These are phyloP conservation scores for Fusarium protoensiforme DNA, from an alignment of 2,329 filamentous ascomycete species.

Conservation along the genomic window DNA sequence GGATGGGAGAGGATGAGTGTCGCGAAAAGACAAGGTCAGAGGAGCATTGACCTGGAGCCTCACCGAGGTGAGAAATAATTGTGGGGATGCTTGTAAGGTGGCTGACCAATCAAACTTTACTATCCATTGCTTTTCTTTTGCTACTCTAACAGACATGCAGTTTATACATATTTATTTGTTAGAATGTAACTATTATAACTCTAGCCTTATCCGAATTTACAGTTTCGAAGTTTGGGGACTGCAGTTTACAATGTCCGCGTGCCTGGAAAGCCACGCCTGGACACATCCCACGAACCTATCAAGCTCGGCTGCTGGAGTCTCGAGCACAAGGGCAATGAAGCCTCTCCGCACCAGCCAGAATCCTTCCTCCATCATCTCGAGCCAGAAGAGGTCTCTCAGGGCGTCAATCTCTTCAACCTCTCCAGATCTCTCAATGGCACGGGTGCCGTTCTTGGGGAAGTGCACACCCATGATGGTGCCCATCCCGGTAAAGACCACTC, in stretches of 20 bases:
- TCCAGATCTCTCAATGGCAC: slow-evolving; percentile 42
- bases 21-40: slow-evolving; percentile 32
- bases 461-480: slow-evolving; percentile 52
- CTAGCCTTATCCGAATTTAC: neutral
- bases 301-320: slow-evolving; percentile 52
- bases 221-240: neutral
- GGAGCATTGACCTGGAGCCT: slow-evolving; percentile 8
- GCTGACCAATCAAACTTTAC: slow-evolving; percentile 31
- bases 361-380: slow-evolving; percentile 57
- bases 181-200: neutral
- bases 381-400: slow-evolving; percentile 57
- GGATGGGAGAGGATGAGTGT: slow-evolving; percentile 7
- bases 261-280: slow-evolving; percentile 46
- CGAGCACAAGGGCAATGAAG: slow-evolving; percentile 53
- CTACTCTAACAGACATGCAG: neutral
- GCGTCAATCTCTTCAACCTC: slow-evolving; percentile 46
- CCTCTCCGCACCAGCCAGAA: slow-evolving; percentile 57
- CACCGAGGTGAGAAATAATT: slow-evolving; percentile 19
- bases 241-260: slow-evolving; percentile 30
- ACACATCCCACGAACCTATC: slow-evolving; percentile 54
- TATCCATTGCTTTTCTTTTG: neutral
- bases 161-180: neutral
- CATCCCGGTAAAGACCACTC: slow-evolving; percentile 51
- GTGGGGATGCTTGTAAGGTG: neutral
- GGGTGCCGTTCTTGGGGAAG: slow-evolving; percentile 46